These are phyloP conservation scores for Monosporascus sp. DNA, from an alignment of 2,329 filamentous ascomycete species.

Conservation along the genomic window DNA sequence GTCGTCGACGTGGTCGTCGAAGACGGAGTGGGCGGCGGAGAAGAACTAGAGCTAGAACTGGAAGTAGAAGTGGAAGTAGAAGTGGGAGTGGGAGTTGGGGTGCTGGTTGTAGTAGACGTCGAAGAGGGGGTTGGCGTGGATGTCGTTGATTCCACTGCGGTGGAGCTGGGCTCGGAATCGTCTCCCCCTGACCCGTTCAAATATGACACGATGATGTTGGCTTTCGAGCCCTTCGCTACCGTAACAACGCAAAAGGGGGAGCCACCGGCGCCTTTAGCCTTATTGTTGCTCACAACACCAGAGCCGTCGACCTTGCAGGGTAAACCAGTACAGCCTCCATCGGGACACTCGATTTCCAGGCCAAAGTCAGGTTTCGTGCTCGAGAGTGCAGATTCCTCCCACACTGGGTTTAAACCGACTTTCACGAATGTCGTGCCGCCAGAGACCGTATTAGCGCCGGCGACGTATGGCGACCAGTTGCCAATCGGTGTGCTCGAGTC, in stretches of 20 bases:
- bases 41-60: constrained; percentile 17
- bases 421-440: constrained; percentile 67
- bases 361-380: constrained; percentile 59
- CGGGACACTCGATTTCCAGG: constrained; percentile 64
- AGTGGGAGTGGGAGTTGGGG: constrained; percentile 15
- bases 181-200: constrained; percentile 37
- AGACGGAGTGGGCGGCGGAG: constrained; percentile 1
- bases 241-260: constrained; percentile 73
- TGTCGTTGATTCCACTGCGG: constrained; percentile 15
- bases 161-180: constrained; percentile 16
- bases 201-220: constrained; percentile 60
- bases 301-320: constrained; percentile 68
- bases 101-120: constrained; percentile 16
- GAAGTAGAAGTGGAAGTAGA: constrained; percentile 11
- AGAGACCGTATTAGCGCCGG: constrained; percentile 64
- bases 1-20: constrained; percentile 16
- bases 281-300: constrained; percentile 51
- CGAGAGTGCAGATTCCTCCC: constrained; percentile 50
- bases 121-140: constrained; percentile 27
- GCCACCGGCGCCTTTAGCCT: constrained; percentile 59
- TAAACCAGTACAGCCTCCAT: constrained; percentile 63
- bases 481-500: constrained; percentile 56
- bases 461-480: constrained; percentile 75
- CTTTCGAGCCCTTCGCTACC: constrained; percentile 59
- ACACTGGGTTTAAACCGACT: constrained; percentile 74